These are phyloP conservation scores for Volvox carteri DNA, from an alignment of 163 green algal species.

Conservation along the genomic window DNA sequence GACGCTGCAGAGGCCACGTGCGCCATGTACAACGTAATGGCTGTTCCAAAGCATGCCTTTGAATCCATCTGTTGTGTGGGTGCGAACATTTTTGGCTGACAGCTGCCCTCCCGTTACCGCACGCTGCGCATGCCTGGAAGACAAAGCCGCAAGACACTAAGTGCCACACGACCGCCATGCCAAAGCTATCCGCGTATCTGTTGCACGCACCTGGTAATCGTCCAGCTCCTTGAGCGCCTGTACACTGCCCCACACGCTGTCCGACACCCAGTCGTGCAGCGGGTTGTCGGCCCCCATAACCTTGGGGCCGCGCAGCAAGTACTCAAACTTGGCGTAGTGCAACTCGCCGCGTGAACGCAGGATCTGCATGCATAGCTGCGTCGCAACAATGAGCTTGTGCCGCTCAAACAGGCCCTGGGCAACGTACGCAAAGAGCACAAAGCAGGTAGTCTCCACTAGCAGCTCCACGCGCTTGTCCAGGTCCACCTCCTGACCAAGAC, in stretches of 20 bases:
- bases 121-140: too few species aligned
- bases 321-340: conserved; percentile 85
- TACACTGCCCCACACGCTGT: conserved; percentile 82
- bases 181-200: too few species aligned
- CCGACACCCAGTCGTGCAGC: conserved; percentile 86
- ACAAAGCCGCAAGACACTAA: too few species aligned
- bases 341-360: conserved; percentile 81
- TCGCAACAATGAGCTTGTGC: conserved; percentile 95
- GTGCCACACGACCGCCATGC: too few species aligned
- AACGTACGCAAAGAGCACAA: conserved; percentile 85
- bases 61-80: too few species aligned
- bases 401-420: conserved; percentile 93
- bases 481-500: conserved; percentile 78
- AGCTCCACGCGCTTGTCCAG: conserved; percentile 81
- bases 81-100: too few species aligned
- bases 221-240: conserved; percentile 80
- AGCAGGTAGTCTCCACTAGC: conserved; percentile 84
- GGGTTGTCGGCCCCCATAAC: conserved; percentile 84
- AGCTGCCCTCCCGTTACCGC: too few species aligned
- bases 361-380: conserved; percentile 91
- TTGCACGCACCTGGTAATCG: conserved; percentile 78
- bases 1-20: too few species aligned
- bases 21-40: too few species aligned
- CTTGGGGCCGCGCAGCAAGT: conserved; percentile 86
- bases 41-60: too few species aligned